Evolutionary conservation across 106 monocot genomes (phyloP).

Genomic region (Platanthera guangdongensis): DNA sequence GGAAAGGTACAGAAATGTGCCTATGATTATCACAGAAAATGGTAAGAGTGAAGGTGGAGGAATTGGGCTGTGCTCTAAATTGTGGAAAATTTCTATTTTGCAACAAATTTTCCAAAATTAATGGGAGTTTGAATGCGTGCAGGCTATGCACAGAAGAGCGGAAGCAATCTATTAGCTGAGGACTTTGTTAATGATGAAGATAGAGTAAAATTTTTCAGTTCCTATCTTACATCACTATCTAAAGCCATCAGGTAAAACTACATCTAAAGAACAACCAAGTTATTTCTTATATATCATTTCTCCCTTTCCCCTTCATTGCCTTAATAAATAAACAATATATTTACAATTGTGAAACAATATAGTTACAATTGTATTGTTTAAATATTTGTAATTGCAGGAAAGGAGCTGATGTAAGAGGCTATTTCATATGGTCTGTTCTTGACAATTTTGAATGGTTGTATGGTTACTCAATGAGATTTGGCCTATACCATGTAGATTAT

Average conservation of each 20-base stretch:
- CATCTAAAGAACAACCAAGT: background rate
- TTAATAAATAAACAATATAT: no score
- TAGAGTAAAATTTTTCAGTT: constrained; percentile 24
- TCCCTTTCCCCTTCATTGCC: no score
- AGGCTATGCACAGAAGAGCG: constrained; percentile 33
- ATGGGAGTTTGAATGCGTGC: background rate
- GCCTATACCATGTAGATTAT: constrained; percentile 34
- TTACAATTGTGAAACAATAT: no score
- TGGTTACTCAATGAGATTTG: constrained; percentile 39
- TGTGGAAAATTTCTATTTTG: no score
- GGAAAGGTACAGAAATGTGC: constrained; percentile 41
- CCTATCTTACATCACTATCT: constrained; percentile 27
- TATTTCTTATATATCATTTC: no score
- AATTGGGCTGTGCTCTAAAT: background rate
- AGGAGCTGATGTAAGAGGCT: constrained; percentile 49
- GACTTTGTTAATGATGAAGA: constrained; percentile 26
- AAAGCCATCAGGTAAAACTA: constrained; percentile 26
- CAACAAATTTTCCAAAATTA: background rate
- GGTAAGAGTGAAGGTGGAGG: constrained; percentile 17
- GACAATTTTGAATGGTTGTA: constrained; percentile 46
- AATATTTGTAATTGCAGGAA: no score
- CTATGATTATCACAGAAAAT: constrained; percentile 58
- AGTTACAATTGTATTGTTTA: background rate
- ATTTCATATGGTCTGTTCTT: constrained; percentile 35
- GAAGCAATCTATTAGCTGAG: background rate